Percentiles rank a stretch among this genome's conserved stretches.
phyloP scores from a whole-genome alignment of 441 rosid species.

The Francoa sonchifolia region DNA sequence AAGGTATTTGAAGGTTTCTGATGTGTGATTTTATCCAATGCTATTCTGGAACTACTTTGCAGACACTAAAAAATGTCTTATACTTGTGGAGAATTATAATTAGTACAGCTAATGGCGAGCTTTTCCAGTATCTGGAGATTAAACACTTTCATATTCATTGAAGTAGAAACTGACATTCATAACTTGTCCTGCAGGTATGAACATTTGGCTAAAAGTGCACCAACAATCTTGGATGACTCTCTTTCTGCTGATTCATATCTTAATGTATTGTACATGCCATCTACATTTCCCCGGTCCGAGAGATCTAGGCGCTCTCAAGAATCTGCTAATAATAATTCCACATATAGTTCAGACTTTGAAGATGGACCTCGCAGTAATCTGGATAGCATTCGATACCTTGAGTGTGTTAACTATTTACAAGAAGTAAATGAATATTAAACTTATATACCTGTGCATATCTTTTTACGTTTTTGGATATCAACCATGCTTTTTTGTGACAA shows the following conservation, averaged over 20 bases:
- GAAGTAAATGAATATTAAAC: slow-evolving; percentile 50
- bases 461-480: slow-evolving; percentile 5
- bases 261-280: slow-evolving; percentile 90
- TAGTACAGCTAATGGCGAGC: too few relatives aligned
- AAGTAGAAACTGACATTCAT: slow-evolving; percentile 10
- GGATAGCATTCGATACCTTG: slow-evolving; percentile 64
- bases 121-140: too few relatives aligned
- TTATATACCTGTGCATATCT: background rate
- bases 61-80: too few relatives aligned
- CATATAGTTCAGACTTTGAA: slow-evolving; percentile 40
- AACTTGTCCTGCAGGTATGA: slow-evolving; percentile 59
- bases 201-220: slow-evolving; percentile 97
- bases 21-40: too few relatives aligned
- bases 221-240: slow-evolving; percentile 95
- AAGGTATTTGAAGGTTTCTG: too few relatives aligned
- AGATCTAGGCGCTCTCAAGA: slow-evolving; percentile 64
- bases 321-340: slow-evolving; percentile 41
- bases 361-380: slow-evolving; percentile 92
- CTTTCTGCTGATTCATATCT: slow-evolving; percentile 98
- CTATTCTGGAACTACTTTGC: too few relatives aligned
- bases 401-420: slow-evolving; percentile 79
- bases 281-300: slow-evolving; percentile 96
- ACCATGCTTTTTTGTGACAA: slow-evolving; percentile 4
- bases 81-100: too few relatives aligned
- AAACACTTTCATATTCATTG: too few relatives aligned